Base-by-base conservation (phyloP, 768 basidiomycete species). In the Hortiboletus flavorubellus region DNA sequence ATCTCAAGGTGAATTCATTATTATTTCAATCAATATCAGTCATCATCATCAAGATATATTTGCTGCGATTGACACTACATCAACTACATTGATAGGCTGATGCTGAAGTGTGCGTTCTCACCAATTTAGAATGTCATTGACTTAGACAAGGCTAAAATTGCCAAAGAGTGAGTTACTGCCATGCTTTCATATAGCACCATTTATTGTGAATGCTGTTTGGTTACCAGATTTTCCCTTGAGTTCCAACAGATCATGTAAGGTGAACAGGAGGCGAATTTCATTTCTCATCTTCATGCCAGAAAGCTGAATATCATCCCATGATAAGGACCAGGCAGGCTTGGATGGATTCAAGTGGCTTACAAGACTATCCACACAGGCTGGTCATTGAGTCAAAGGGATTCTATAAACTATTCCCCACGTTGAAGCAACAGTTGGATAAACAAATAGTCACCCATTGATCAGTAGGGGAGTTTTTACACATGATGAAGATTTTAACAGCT, bases 401-500 rank as follows among this genome's bases (percentile, higher is more conserved):
- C 62, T 86, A 86, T 55, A 72, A 65, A 3, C 61, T 84, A n/a
- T 84, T 86, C 52, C 72, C 73, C 0, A 64, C 68, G 0, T 58
- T 86, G 30, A 81, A 79, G 57, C 70, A 66, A 46, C 68, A 69
- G 3, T 64, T 86, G 6, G 80, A 84, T 55, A 69, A 72, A 43
- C 82, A 84, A 53, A 54, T 62, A 4, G 51, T 78, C 1, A 81
- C 82, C 0, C 82, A 85, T 59, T 67, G 64, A 0, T 71, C 75
- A 0, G 84, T 80, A 0, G 79, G 78, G 15, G 75, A 80, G 54
- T 86, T 86, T 59, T 68, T 85, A 6, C 76, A 78, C 38, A 73
- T 77, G 3, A 69, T 86, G 63, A 86, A 86, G 64, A 82, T 81
- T 0, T 57, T 86, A 43, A 86, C 86, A 85, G 84, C 84, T n/a